Conservation (phyloP, 148 eudicot genomes). For the Selenicereus undatus region DNA sequence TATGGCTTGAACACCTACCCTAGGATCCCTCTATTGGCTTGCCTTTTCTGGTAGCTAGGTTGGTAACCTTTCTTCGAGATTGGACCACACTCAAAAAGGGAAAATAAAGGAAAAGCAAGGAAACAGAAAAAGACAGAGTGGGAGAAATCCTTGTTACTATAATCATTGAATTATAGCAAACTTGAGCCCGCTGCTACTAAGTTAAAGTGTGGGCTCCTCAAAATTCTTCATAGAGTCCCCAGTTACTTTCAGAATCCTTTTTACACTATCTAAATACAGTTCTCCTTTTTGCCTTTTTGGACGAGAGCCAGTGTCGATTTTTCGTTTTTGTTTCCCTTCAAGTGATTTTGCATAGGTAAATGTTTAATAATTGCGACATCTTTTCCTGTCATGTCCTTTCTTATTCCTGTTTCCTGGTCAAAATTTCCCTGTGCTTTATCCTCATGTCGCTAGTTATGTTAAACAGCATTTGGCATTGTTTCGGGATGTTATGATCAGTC, state of each 20-base stretch:
- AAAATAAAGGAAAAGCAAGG: not conserved
- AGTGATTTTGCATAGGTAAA: not conserved
- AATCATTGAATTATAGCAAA: constrained; percentile 26
- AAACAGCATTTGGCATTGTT: not conserved
- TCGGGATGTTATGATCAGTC: not conserved
- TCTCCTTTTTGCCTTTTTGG: constrained; percentile 4
- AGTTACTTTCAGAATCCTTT: not conserved
- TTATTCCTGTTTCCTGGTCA: not conserved
- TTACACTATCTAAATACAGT: constrained; percentile 7
- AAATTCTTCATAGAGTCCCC: constrained; percentile 12
- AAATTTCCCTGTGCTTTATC: not conserved
- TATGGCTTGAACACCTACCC: constrained; percentile 8
- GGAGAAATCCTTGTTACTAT: constrained; percentile 13
- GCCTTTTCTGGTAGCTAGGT: constrained; percentile 20
- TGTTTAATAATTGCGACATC: not conserved
- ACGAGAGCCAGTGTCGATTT: constrained; percentile 14
- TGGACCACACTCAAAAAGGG: constrained; percentile 31
- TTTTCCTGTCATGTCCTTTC: not conserved
- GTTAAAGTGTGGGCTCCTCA: constrained; percentile 21
- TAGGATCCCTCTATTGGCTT: constrained; percentile 18
- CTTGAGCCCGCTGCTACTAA: constrained; percentile 8
- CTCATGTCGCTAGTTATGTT: not conserved
- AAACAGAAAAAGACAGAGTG: not conserved
- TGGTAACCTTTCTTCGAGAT: constrained; percentile 8
- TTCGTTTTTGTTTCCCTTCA: not conserved